Base-by-base conservation (phyloP, 2,329 filamentous ascomycete genomes). In the Penicillium capsulatum region DNA sequence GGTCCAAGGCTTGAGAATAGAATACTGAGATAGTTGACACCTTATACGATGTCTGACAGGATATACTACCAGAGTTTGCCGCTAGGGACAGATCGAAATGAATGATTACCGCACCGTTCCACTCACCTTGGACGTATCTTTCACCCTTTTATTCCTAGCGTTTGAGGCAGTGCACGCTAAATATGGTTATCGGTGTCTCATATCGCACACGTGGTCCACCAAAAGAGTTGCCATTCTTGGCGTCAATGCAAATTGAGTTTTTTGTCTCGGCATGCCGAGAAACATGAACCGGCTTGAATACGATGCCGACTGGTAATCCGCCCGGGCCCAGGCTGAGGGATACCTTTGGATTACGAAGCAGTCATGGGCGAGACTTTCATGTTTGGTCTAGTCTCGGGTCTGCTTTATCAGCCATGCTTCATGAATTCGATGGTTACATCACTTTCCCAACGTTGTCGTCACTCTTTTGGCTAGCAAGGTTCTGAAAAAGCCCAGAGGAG, bases 221-320 rank as follows among this genome's bases (percentile, higher is more conserved):
- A 20, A 33, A 3, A n/a, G 31, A 33, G 31, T 20, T 33, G 31
- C 7, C 15, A 33, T 17, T 33, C 31, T 33, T 36, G 34, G 34
- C 34, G 34, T 26, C 34, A 29, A 36, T 36, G 20, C 34, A 36
- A 17, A 29, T 27, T 27, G 17, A 27, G 16, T 36, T 14, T 10
- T 19, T 17, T 16, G n/a, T 29, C 34, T 36, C 34, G 34, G 34
- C 34, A 36, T 36, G 34, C 34, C 34, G 34, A 33, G 7, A 33
- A n/a, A n/a, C n/a, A 33, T 20, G 31, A n/a, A 33, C 27, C n/a
- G 7, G 7, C 10, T n/a, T 17, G 31, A 33, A 20, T 33, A 33
- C 16, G 15, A 33, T 13, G 17, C 9, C 31, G 31, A 33, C 22
- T 33, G 7, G 31, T 33, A 33, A 33, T 17, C 19, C 19, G 22